These are phyloP conservation scores for Solanum habrochaites DNA, from an alignment of 257 asterid species.

Conservation along the genomic window DNA sequence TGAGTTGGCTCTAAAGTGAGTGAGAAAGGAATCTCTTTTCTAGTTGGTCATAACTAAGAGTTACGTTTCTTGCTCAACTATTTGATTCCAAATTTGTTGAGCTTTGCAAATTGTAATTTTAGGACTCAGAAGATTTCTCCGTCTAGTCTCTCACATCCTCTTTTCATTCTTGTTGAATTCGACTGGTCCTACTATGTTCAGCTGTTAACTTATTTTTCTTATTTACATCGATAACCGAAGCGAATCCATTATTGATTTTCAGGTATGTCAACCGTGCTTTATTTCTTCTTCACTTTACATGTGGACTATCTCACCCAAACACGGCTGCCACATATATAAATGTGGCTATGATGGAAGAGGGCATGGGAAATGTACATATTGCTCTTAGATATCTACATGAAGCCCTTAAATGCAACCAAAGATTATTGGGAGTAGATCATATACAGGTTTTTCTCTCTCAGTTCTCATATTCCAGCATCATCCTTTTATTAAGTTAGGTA, in stretches of 20 bases:
- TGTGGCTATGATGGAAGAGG: conserved; percentile 99
- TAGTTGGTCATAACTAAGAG: background rate
- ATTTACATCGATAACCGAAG: background rate
- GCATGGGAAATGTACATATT: conserved; percentile 97
- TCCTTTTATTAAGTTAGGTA: background rate
- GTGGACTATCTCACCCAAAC: conserved; percentile 98
- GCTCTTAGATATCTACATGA: conserved; percentile 98
- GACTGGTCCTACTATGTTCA: background rate
- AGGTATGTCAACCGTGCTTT: conserved; percentile 98
- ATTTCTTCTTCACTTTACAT: conserved; percentile 91
- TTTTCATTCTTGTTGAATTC: background rate
- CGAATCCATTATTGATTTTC: conserved; percentile 8
- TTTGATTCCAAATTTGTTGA: background rate
- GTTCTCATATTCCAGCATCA: conserved; percentile 7
- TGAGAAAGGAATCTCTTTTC: conserved; percentile 14
- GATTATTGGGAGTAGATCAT: conserved; percentile 90
- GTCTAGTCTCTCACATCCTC: background rate
- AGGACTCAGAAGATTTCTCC: background rate
- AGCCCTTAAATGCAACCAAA: conserved; percentile 94
- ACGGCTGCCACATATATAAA: conserved; percentile 98
- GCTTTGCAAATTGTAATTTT: background rate
- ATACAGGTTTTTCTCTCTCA: conserved; percentile 73
- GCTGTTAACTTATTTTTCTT: background rate
- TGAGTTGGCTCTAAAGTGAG: conserved; percentile 93
- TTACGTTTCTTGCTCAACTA: background rate